Evolutionary conservation across 192 early-diverging fungal genomes (phyloP).

Genomic region (Backusella morwellensis): DNA sequence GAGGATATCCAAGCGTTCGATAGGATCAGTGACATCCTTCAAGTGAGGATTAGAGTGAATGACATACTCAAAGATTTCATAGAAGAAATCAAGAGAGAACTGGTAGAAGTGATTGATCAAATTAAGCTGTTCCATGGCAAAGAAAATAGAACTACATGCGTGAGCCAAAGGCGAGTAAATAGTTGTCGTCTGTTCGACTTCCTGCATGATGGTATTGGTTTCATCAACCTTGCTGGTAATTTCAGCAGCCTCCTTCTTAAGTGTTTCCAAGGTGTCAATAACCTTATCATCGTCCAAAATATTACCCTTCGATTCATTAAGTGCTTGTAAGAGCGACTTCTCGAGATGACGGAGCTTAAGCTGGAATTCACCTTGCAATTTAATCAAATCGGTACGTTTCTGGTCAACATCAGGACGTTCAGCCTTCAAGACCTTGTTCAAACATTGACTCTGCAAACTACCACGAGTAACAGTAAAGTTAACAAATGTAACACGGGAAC

Average conservation of each 20-base stretch:
- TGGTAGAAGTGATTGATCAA: conserved; percentile 94
- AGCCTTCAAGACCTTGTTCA: conserved; percentile 92
- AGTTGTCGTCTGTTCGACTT: conserved; percentile 90
- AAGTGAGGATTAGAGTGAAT: conserved; percentile 76
- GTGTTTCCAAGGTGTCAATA: conserved; percentile 88
- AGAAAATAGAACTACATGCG: conserved; percentile 91
- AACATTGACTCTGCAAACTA: conserved; percentile 95
- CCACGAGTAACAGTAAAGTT: conserved; percentile 98
- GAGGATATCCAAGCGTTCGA: conserved; percentile 71
- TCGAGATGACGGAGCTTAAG: conserved; percentile 90
- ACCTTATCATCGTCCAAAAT: conserved; percentile 97
- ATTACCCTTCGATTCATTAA: conserved; percentile 95
- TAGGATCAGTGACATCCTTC: conserved; percentile 61
- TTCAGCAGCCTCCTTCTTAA: conserved; percentile 96
- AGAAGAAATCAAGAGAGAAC: conserved; percentile 97
- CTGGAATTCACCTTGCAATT: conserved; percentile 97
- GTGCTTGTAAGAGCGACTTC: conserved; percentile 86
- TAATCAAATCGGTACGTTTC: conserved; percentile 88
- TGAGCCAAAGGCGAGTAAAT: conserved; percentile 91
- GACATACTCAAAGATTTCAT: conserved; percentile 85
- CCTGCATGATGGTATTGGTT: conserved; percentile 92
- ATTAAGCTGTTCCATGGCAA: conserved; percentile 94
- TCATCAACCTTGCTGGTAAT: conserved; percentile 89
- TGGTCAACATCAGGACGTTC: conserved; percentile 96
- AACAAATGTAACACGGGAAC: conserved; percentile 96